Base-by-base conservation (phyloP, 129 eudicot genomes). In the Apium graveolens region DNA sequence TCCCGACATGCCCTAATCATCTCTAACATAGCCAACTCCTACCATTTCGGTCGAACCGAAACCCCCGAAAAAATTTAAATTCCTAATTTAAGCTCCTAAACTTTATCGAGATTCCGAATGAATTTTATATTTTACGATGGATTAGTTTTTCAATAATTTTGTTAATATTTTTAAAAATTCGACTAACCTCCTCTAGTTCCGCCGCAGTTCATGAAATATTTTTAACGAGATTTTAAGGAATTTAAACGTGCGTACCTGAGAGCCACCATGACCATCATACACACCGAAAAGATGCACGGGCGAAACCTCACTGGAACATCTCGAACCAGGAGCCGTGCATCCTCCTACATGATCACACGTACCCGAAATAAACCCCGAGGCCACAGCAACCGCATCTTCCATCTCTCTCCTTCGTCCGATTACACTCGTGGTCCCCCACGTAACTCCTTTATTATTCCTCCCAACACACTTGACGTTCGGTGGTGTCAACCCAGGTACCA, bases 261-360 rank as follows among this genome's bases (percentile, higher is more conserved):
- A 85, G 68, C 93, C 93, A 39, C 93, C 93, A 39, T 89, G 93
- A 38, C 93, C 93, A 24, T 89, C 93, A 27, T 89, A 89, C 29
- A 89, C 89, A 32, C 85, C 93, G 51, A 89, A 89, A 78, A 89
- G 86, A 79, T 89, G 93, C 73, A 87, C 78, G 39, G 93, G 87
- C 31, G 89, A 83, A 74, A 83, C 80, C 88, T 88, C 87, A 35
- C 48, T 31, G 45, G 88, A 83, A 24, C 76, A 83, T 63, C 82
- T 75, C 42, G 86, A 69, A 29, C 87, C 86, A 1, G 82, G 85
- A 44, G 83, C 84, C 27, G 84, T 81, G 41, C 93, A 89, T 9
- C 91, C 93, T 32, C 91, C 93, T 5, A 87, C 87, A 57, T 80
- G 87, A 78, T 79, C 79, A 66, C 93, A 89, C 65, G 85, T 74